A percentile compares a stretch with the other conserved stretches of the same genome.
Conservation (phyloP, 768 basidiomycete genomes). For the Rhizopogon roseolus region DNA sequence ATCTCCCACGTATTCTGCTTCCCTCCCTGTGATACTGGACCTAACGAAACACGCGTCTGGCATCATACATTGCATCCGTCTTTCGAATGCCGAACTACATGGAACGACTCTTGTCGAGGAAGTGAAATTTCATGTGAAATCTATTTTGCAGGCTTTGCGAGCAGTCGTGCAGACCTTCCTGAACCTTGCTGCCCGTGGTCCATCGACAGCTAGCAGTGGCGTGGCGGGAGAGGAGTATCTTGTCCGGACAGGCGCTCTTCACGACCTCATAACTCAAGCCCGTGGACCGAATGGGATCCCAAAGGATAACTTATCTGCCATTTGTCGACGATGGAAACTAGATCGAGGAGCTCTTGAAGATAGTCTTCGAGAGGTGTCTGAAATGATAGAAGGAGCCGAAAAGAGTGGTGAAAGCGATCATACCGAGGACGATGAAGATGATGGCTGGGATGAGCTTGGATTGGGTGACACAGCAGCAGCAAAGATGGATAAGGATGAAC, state of each 20-base stretch:
- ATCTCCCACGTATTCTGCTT: conserved; percentile 46
- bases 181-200: conserved; percentile 22
- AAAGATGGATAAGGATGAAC: conserved; percentile 43
- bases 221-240: conserved; percentile 44
- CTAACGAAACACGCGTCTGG: conserved; percentile 44
- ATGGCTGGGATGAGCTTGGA: conserved; percentile 60
- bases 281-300: conserved; percentile 47
- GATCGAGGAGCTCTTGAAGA: conserved; percentile 60
- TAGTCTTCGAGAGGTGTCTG: conserved; percentile 50
- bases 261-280: conserved; percentile 53
- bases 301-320: conserved; percentile 51
- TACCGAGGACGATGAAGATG: conserved; percentile 24
- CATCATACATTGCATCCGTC: conserved; percentile 44
- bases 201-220: conserved; percentile 13
- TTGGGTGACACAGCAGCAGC: conserved; percentile 40
- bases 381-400: conserved; percentile 42
- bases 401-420: conserved; percentile 18
- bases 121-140: conserved; percentile 32
- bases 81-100: conserved; percentile 36
- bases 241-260: conserved; percentile 52
- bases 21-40: conserved; percentile 49
- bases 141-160: conserved; percentile 40
- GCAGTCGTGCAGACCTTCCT: conserved; percentile 42
- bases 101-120: conserved; percentile 46
- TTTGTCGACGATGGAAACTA: conserved; percentile 43